Evolutionary conservation across 2,329 filamentous ascomycete genomes (phyloP), one percentile per base, ranked within the genome.

Genomic region (Dothidotthia symphoricarpi): DNA sequence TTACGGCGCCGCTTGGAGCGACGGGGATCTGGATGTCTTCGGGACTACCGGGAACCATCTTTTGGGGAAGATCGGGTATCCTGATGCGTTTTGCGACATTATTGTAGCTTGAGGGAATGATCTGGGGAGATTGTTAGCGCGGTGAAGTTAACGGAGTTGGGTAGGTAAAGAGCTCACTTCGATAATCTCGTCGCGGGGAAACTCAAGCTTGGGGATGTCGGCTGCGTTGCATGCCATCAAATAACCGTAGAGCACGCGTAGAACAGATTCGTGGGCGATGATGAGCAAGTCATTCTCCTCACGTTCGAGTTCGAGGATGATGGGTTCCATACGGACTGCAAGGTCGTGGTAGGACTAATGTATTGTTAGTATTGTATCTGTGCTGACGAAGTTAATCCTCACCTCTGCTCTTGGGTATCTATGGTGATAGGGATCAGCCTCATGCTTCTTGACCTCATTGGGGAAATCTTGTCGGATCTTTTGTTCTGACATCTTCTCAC

Each of bases 221-320:
- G 85, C 86, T 7, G 94, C 90, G 63, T 91, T 93, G 70, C 93
- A 97, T 55, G 95, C 93, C 93, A 98, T 98, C 26, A 98, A 76
- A 68, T 98, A 98, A 16, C 90, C 90, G 63, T 98, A 98, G 3
- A 98, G 77, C 16, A 98, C 93, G 28, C 93, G 86, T 31, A 98
- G 77, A n/a, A 98, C 93, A 34, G 88, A 95, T 67, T 98, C 93
- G 66, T 98, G 93, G 1, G 93, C 93, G 53, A 98, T 96, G 61
- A 98, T 96, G 36, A 98, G 78, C n/a, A 98, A 77, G 63, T 98
- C 93, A 51, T 94, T 95, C 57, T 96, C 88, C 70, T 98, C 93
- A 28, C 93, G 84, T 72, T 98, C 93, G 11, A 98, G 79, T 66
- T 98, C 93, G 19, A 98, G 80, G 60, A 98, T 98, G 59, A 98